phyloP scores from a whole-genome alignment of 306 rosid genomes.

The Amphicarpaea edgeworthii region DNA sequence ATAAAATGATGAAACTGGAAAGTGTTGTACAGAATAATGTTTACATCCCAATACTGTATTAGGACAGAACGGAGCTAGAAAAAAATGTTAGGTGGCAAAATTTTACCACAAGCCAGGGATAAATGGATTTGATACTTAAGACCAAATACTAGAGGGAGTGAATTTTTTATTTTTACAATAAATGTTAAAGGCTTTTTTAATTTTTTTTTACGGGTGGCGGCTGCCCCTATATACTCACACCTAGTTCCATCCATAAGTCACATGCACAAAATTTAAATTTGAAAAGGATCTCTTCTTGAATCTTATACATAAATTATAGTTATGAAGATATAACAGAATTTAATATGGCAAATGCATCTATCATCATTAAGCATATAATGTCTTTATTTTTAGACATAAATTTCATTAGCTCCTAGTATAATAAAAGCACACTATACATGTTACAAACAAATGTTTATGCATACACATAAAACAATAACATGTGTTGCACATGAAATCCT shows the following conservation, averaged over 20 bases:
- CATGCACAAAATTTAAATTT: slow-evolving; percentile 27
- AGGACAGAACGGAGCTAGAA: no score
- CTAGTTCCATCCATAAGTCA: no score
- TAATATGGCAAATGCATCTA: no score
- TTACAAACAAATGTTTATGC: not conserved
- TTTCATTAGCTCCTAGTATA: slow-evolving; percentile 24
- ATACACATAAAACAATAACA: not conserved
- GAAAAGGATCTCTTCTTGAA: slow-evolving; percentile 7
- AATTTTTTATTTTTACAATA: no score
- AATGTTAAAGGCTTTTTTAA: no score
- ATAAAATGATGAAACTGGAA: slow-evolving; percentile 5
- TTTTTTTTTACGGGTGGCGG: no score
- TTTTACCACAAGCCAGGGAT: no score
- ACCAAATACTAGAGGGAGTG: no score
- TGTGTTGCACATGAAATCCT: slow-evolving; percentile 19
- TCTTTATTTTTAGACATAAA: slow-evolving; percentile 35
- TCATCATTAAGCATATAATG: no score
- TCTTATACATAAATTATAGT: slow-evolving; percentile 15
- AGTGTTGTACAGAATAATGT: slow-evolving; percentile 25
- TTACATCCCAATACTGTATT: not conserved
- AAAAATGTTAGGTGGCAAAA: no score
- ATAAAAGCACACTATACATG: slow-evolving; percentile 18
- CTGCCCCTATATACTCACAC: no score
- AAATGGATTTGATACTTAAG: no score
- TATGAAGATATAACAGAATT: not conserved